These are phyloP conservation scores for Mallotus japonicus DNA, from an alignment of 441 rosid species.

Conservation along the genomic window DNA sequence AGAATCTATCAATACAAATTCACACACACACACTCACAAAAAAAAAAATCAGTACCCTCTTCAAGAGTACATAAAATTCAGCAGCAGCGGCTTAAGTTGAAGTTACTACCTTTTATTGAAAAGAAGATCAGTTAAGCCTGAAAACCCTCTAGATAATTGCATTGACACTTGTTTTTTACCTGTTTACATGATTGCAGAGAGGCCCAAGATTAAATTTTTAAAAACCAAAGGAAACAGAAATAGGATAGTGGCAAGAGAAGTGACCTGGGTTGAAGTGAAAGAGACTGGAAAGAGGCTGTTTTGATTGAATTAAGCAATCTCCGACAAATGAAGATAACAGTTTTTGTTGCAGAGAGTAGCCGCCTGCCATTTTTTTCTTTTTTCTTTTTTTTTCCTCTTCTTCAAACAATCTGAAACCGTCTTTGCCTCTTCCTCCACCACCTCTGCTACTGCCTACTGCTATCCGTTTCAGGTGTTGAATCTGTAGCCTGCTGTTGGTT, in stretches of 20 bases:
- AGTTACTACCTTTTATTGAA: constrained; percentile 64
- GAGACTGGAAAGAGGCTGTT: constrained; percentile 47
- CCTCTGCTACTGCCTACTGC: too few species aligned
- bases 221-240: background rate
- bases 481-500: too few species aligned
- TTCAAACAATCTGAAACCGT: too few species aligned
- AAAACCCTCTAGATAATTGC: constrained; percentile 61
- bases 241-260: background rate
- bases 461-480: too few species aligned
- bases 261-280: constrained; percentile 51
- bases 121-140: constrained; percentile 60
- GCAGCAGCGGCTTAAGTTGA: too few species aligned
- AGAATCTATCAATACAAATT: too few species aligned
- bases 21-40: too few species aligned
- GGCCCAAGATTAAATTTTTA: too few species aligned
- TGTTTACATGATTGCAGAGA: constrained; percentile 20
- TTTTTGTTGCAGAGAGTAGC: constrained; percentile 57
- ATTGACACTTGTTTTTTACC: constrained; percentile 60
- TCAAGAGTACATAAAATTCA: too few species aligned
- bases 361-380: constrained; percentile 45
- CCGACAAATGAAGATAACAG: constrained; percentile 61
- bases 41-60: too few species aligned
- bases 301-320: constrained; percentile 41
- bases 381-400: background rate
- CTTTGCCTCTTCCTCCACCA: too few species aligned